phyloP scores from a whole-genome alignment of 768 basidiomycete species.

The Russula brevipes region DNA sequence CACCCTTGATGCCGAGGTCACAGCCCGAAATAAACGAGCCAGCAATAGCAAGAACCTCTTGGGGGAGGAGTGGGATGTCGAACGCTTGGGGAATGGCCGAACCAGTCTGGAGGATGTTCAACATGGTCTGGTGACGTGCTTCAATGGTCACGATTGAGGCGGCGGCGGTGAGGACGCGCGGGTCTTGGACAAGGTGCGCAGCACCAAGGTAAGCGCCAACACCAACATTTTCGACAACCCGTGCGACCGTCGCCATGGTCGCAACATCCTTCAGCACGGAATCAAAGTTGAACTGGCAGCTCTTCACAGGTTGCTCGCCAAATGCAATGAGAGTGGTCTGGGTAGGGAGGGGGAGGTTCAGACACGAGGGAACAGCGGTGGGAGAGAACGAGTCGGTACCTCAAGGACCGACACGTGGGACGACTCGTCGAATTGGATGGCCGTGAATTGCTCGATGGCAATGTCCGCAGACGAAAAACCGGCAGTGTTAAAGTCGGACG shows the following conservation, averaged over 20 bases:
- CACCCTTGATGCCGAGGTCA: slow-evolving; percentile 52
- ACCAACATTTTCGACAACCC: slow-evolving; percentile 71
- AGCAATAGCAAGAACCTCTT: slow-evolving; percentile 67
- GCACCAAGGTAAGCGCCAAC: slow-evolving; percentile 75
- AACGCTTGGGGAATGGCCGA: slow-evolving; percentile 62
- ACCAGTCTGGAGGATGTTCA: slow-evolving; percentile 63
- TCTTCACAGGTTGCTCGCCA: slow-evolving; percentile 48
- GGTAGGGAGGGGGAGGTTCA: not conserved
- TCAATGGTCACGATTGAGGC: slow-evolving; percentile 74
- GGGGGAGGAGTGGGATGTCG: slow-evolving; percentile 65
- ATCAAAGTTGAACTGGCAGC: slow-evolving; percentile 66
- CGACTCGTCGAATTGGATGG: slow-evolving; percentile 57
- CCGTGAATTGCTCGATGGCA: slow-evolving; percentile 55
- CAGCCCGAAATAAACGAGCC: slow-evolving; percentile 66
- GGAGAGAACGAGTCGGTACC: slow-evolving; percentile 31
- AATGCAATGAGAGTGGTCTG: slow-evolving; percentile 48
- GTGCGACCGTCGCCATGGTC: slow-evolving; percentile 66
- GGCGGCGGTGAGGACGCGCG: slow-evolving; percentile 56
- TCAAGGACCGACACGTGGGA: slow-evolving; percentile 54
- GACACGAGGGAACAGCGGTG: not conserved
- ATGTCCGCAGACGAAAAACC: slow-evolving; percentile 55
- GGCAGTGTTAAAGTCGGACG: slow-evolving; percentile 56
- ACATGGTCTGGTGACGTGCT: slow-evolving; percentile 75
- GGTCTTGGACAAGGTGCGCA: slow-evolving; percentile 56
- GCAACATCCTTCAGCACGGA: slow-evolving; percentile 56